Evolutionary conservation across 2,329 filamentous ascomycete species (phyloP).

Genomic region (Penicillium brasilianum): DNA sequence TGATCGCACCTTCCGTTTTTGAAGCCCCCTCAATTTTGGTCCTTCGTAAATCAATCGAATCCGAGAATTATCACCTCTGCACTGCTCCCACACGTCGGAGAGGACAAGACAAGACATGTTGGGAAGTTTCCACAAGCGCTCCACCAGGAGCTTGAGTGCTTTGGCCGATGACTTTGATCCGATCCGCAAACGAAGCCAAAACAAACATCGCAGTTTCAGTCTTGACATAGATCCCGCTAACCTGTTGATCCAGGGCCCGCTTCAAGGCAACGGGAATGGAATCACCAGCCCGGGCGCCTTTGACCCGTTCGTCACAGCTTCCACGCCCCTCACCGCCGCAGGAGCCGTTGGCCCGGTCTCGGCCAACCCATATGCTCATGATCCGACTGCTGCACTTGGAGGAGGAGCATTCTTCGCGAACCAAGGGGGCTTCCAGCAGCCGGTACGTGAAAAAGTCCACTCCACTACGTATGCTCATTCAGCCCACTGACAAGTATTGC

Average conservation of each 20-base stretch:
- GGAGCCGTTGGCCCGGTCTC: constrained; percentile 52
- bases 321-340: constrained; percentile 58
- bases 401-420: constrained; percentile 69
- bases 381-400: constrained; percentile 59
- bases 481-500: constrained; percentile 6
- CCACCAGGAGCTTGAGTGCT: constrained; percentile 29
- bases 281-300: constrained; percentile 59
- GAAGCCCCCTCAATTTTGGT: constrained; percentile 1
- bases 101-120: constrained; percentile 8
- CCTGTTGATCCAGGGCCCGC: constrained; percentile 33
- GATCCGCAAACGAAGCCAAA: constrained; percentile 1
- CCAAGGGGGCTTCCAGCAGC: constrained; percentile 65
- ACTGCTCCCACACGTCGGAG: background rate
- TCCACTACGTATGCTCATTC: background rate
- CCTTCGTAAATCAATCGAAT: background rate
- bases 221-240: constrained; percentile 26
- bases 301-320: constrained; percentile 69
- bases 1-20: constrained; percentile 28
- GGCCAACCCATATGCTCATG: constrained; percentile 79
- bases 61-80: background rate
- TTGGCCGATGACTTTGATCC: constrained; percentile 32
- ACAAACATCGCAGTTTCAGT: constrained; percentile 19
- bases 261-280: constrained; percentile 56
- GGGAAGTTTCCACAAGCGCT: constrained; percentile 15
- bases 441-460: constrained; percentile 52